Percentiles rank a stretch among this genome's conserved stretches.
Evolutionary conservation across 208 protist species (phyloP).

Genomic region (Phytomonas sp.): DNA sequence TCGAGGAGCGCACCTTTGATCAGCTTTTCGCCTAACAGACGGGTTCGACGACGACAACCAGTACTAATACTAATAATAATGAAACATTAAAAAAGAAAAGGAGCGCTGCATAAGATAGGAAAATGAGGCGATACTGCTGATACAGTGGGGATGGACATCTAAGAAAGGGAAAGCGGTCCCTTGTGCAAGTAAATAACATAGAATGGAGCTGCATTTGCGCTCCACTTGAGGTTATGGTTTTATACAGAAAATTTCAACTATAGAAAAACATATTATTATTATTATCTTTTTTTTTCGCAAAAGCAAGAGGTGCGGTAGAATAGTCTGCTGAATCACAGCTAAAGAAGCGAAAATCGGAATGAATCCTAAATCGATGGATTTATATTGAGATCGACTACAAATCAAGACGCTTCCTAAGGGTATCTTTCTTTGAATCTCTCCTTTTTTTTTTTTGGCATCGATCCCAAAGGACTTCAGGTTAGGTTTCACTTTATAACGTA

Average conservation of each 20-base stretch:
- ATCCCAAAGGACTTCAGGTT: no score
- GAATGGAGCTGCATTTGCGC: no score
- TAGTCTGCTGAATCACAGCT: neutral
- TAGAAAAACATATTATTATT: slow-evolving; percentile 12
- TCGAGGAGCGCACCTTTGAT: slow-evolving; percentile 83
- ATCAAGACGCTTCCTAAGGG: no score
- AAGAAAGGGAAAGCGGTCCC: no score
- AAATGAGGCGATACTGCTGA: neutral
- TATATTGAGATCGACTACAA: no score
- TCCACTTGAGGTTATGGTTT: neutral
- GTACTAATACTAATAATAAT: slow-evolving; percentile 3
- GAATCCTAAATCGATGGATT: neutral
- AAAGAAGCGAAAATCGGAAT: neutral
- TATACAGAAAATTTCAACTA: slow-evolving; percentile 10
- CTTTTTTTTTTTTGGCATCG: no score
- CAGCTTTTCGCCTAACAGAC: slow-evolving; percentile 64
- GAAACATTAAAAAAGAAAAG: no score
- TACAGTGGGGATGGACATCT: neutral
- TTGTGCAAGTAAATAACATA: no score
- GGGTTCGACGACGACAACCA: slow-evolving; percentile 13
- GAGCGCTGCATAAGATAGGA: neutral
- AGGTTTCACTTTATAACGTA: no score
- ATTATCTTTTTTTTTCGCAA: slow-evolving; percentile 16
- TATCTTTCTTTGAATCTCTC: no score
- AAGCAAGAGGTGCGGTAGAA: no score